These are phyloP conservation scores for Plantago elongata DNA, from an alignment of 257 asterid species.

Conservation along the genomic window DNA sequence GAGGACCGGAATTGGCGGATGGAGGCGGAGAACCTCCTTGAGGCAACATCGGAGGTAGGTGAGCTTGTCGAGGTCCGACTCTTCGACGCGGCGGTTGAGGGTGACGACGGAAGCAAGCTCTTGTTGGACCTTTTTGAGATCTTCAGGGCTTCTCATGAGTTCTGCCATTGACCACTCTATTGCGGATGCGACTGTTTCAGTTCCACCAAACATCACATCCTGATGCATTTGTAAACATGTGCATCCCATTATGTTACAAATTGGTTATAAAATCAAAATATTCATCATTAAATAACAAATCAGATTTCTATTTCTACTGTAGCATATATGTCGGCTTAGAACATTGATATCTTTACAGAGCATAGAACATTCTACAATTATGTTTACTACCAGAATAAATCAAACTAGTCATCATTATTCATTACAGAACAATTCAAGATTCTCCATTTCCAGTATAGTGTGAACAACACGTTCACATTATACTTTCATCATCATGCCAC, in stretches of 20 bases:
- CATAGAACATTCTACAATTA: too few species aligned
- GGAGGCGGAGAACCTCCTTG: slow-evolving; percentile 79
- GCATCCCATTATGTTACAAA: too few species aligned
- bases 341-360: neutral
- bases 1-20: slow-evolving; percentile 90
- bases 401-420: too few species aligned
- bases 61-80: slow-evolving; percentile 63
- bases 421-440: too few species aligned
- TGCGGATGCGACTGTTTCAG: slow-evolving; percentile 89
- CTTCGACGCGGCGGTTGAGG: slow-evolving; percentile 61
- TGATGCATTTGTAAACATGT: slow-evolving; percentile 10
- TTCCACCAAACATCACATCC: slow-evolving; percentile 96
- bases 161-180: slow-evolving; percentile 93
- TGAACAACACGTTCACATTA: too few species aligned
- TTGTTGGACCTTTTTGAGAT: slow-evolving; percentile 62
- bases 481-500: too few species aligned
- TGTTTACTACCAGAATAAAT: too few species aligned
- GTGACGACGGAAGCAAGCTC: slow-evolving; percentile 67
- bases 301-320: neutral
- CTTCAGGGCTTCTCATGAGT: slow-evolving; percentile 66
- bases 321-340: neutral
- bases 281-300: too few species aligned
- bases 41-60: slow-evolving; percentile 53
- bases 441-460: too few species aligned
- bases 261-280: neutral